These are phyloP conservation scores for Lichtheimia ramosa DNA, from an alignment of 371 early-diverging fungal species.

Conservation along the genomic window DNA sequence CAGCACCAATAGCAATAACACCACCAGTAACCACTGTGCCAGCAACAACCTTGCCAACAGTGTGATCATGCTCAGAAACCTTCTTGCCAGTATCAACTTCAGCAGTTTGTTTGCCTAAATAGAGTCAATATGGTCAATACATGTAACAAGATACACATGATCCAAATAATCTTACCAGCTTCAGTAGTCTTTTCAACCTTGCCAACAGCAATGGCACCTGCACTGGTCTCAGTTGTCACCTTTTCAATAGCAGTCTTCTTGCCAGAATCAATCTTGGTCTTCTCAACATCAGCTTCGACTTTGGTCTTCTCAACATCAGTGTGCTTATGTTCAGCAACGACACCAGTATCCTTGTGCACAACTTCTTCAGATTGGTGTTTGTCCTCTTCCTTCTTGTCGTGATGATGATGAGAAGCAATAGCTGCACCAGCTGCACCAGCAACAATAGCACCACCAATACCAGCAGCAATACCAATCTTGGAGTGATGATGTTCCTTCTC, in stretches of 20 bases:
- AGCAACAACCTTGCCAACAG: constrained; percentile 3
- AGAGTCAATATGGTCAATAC: too few relatives aligned
- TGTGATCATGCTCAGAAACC: constrained; percentile 9
- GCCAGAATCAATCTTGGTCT: not conserved
- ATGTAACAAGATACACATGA: not conserved
- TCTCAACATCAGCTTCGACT: not conserved
- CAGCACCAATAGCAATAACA: constrained; percentile 7
- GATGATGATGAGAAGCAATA: not conserved
- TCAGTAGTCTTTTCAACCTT: not conserved
- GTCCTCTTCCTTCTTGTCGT: not conserved
- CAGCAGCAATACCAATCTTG: not conserved
- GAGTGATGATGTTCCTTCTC: not conserved
- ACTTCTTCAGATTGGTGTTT: not conserved
- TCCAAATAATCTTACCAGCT: not conserved
- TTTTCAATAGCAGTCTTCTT: not conserved
- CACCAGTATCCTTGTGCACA: not conserved
- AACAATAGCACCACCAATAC: not conserved
- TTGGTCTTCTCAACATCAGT: not conserved
- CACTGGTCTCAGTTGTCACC: not conserved
- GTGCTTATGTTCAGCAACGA: not conserved
- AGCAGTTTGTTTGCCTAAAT: not conserved
- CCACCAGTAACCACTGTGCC: constrained; percentile 7
- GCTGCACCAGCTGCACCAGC: not conserved
- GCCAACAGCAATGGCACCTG: not conserved
- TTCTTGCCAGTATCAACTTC: constrained; percentile 20